These are phyloP conservation scores for Vaccinium corymbosum DNA, from an alignment of 148 eudicot genomes.

Conservation along the genomic window DNA sequence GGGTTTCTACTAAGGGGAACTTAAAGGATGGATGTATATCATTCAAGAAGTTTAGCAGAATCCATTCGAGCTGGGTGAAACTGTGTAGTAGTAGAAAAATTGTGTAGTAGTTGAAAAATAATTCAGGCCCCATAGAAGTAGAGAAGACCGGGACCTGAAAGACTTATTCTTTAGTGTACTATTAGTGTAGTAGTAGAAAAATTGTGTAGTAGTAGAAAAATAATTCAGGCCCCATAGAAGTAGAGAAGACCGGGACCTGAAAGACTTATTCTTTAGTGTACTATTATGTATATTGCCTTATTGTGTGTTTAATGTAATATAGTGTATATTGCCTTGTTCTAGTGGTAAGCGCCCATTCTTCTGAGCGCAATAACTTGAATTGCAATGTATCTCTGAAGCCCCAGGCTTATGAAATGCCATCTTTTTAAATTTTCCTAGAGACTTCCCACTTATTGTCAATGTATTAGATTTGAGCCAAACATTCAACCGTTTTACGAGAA, in stretches of 20 bases:
- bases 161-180: neutral
- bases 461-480: neutral
- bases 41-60: neutral
- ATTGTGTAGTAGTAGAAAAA: neutral
- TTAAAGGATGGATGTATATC: neutral
- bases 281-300: neutral
- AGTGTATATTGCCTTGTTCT: neutral
- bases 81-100: too few species aligned
- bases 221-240: neutral
- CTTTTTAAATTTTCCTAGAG: neutral
- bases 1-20: neutral
- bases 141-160: neutral
- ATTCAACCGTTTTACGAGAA: neutral
- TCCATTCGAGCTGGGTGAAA: neutral
- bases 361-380: too few species aligned
- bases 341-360: neutral
- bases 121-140: neutral
- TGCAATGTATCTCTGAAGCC: too few species aligned
- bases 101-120: neutral
- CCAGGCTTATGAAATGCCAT: neutral
- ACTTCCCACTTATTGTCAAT: neutral
- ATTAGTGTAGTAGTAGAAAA: neutral
- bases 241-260: neutral
- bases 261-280: neutral
- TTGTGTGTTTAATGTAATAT: neutral